A percentile compares a stretch with the other conserved stretches of the same genome.
These are phyloP conservation scores for Theileria orientalis DNA, from an alignment of 169 alveolate species.

Conservation along the genomic window DNA sequence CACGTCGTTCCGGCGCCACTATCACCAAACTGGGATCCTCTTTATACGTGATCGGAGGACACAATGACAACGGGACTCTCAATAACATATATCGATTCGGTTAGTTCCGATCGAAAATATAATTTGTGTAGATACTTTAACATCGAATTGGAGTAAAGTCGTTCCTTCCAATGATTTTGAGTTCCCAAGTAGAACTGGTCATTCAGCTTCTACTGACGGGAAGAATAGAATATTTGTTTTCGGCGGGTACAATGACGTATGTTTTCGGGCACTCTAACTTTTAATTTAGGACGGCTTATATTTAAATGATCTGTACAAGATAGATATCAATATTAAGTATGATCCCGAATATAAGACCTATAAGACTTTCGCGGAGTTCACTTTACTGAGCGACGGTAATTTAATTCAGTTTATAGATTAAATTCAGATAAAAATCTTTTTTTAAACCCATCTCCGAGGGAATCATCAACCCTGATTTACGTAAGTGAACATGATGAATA, in stretches of 20 bases:
- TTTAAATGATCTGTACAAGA: constrained; percentile 58
- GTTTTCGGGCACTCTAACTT: not conserved
- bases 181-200: constrained; percentile 54
- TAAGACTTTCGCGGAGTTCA: constrained; percentile 30
- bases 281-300: constrained; percentile 40
- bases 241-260: constrained; percentile 65
- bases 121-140: constrained; percentile 20
- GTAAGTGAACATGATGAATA: constrained; percentile 2
- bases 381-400: constrained; percentile 42
- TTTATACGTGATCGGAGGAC: constrained; percentile 59
- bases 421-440: constrained; percentile 14
- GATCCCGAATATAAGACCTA: constrained; percentile 30
- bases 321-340: constrained; percentile 6
- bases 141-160: constrained; percentile 50
- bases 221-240: constrained; percentile 61
- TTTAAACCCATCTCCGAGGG: constrained; percentile 63
- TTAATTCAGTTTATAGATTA: not conserved
- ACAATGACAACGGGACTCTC: constrained; percentile 50
- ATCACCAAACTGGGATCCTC: constrained; percentile 48
- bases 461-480: constrained; percentile 31
- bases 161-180: constrained; percentile 7
- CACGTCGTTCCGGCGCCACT: constrained; percentile 48
- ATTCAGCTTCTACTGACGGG: constrained; percentile 62
- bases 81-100: constrained; percentile 50
- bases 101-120: not conserved